A percentile compares a stretch with the other conserved stretches of the same genome.
Conservation (phyloP, 148 eudicot genomes). For the Linanthus parryae region DNA sequence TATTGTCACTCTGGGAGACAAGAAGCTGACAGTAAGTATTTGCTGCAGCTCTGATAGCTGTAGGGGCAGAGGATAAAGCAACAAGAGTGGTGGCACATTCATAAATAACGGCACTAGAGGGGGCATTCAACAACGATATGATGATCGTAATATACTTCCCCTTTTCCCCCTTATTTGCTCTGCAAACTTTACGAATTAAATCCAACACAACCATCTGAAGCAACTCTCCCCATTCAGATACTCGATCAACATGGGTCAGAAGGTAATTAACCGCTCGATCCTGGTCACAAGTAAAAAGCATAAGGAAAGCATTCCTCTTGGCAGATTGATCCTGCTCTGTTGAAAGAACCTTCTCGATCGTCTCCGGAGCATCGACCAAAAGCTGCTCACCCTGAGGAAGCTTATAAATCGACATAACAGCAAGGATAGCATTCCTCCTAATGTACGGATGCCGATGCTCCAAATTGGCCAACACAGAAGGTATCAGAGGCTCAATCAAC, state of each 20-base stretch:
- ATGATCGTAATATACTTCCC: slow-evolving; percentile 88
- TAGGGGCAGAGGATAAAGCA: slow-evolving; percentile 87
- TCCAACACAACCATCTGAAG: slow-evolving; percentile 94
- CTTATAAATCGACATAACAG: slow-evolving; percentile 65
- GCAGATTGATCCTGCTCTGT: slow-evolving; percentile 80
- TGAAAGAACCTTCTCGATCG: slow-evolving; percentile 60
- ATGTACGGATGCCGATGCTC: slow-evolving; percentile 74
- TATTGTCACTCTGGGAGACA: slow-evolving; percentile 91
- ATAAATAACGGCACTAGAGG: slow-evolving; percentile 78
- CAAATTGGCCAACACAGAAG: slow-evolving; percentile 49
- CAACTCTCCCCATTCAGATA: slow-evolving; percentile 79
- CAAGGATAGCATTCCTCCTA: slow-evolving; percentile 71
- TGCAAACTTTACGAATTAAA: slow-evolving; percentile 80
- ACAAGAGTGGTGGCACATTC: slow-evolving; percentile 93
- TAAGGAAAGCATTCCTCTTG: slow-evolving; percentile 87
- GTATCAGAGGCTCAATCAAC: slow-evolving; percentile 70
- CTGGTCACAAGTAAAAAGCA: slow-evolving; percentile 82
- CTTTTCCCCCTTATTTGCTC: slow-evolving; percentile 75
- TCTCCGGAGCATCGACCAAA: slow-evolving; percentile 60
- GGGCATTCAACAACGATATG: slow-evolving; percentile 72
- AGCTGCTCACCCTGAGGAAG: slow-evolving; percentile 84
- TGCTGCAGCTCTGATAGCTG: slow-evolving; percentile 92
- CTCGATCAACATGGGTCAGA: slow-evolving; percentile 58
- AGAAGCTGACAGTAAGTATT: slow-evolving; percentile 86
- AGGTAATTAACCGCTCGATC: slow-evolving; percentile 81